A percentile compares a stretch with the other conserved stretches of the same genome.
Conservation (phyloP, 2,329 filamentous ascomycete genomes). For the Lasiodiplodia theobromae region DNA sequence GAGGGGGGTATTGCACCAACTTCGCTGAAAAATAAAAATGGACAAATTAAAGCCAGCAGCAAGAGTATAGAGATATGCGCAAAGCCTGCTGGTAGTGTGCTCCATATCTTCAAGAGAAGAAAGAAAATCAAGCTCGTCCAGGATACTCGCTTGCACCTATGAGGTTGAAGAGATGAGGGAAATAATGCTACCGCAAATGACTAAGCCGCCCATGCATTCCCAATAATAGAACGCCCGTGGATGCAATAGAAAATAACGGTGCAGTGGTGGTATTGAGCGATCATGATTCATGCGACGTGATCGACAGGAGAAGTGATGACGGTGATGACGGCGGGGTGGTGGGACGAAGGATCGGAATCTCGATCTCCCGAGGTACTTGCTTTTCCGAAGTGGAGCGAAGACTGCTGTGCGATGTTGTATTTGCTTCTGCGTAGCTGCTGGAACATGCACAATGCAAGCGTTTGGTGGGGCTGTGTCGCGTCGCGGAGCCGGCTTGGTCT, state of each 20-base stretch:
- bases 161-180: not conserved
- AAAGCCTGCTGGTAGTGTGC: not conserved
- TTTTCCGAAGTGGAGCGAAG: not conserved
- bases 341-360: constrained; percentile 14
- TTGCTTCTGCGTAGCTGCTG: too few species aligned
- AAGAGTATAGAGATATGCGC: too few species aligned
- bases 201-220: not conserved
- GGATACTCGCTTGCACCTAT: not conserved
- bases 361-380: not conserved
- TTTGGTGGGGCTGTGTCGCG: not conserved
- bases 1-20: too few species aligned
- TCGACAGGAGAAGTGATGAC: constrained; percentile 17
- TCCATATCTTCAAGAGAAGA: not conserved
- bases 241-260: not conserved
- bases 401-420: not conserved
- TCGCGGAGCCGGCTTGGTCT: not conserved
- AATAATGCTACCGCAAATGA: not conserved
- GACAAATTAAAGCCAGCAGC: too few species aligned
- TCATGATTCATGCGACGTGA: not conserved
- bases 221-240: not conserved
- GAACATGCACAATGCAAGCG: not conserved
- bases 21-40: too few species aligned
- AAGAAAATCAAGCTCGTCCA: not conserved
- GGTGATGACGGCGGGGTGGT: not conserved
- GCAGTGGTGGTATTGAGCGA: not conserved